Conservation (phyloP, 2,329 filamentous ascomycete species). For the Beauveria caledonica region DNA sequence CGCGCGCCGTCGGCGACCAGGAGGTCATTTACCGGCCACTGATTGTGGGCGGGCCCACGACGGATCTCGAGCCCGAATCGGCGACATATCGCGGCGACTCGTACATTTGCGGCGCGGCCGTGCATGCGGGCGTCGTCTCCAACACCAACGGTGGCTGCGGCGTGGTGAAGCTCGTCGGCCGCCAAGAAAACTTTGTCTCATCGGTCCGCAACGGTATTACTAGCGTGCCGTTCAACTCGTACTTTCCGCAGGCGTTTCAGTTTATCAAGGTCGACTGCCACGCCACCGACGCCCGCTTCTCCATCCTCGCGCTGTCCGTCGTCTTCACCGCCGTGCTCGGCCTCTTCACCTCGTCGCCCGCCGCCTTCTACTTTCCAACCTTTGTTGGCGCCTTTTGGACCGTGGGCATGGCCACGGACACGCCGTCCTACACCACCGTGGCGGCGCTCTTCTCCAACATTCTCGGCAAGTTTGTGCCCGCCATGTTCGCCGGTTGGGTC, state of each 20-base stretch:
- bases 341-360: constrained; percentile 70
- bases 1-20: constrained; percentile 65
- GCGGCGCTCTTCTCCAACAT: constrained; percentile 68
- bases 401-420: constrained; percentile 82
- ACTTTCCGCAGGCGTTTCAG: constrained; percentile 79
- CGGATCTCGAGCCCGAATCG: constrained; percentile 34
- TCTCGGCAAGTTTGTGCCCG: constrained; percentile 75
- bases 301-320: constrained; percentile 70
- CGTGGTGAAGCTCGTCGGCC: constrained; percentile 66
- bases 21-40: constrained; percentile 56
- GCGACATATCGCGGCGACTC: constrained; percentile 76
- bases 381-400: constrained; percentile 85
- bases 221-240: constrained; percentile 74
- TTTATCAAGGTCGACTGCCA: constrained; percentile 63
- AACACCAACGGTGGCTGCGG: constrained; percentile 71
- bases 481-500: constrained; percentile 78
- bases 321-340: constrained; percentile 71
- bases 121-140: constrained; percentile 72
- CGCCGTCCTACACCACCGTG: constrained; percentile 60
- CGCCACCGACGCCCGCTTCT: constrained; percentile 75
- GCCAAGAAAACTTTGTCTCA: constrained; percentile 53
- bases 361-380: constrained; percentile 74
- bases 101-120: constrained; percentile 76
- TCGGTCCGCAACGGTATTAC: constrained; percentile 64
- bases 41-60: constrained; percentile 58